Base-by-base conservation (phyloP, 2,329 filamentous ascomycete genomes). In the Arthrobotrys musiformis region DNA sequence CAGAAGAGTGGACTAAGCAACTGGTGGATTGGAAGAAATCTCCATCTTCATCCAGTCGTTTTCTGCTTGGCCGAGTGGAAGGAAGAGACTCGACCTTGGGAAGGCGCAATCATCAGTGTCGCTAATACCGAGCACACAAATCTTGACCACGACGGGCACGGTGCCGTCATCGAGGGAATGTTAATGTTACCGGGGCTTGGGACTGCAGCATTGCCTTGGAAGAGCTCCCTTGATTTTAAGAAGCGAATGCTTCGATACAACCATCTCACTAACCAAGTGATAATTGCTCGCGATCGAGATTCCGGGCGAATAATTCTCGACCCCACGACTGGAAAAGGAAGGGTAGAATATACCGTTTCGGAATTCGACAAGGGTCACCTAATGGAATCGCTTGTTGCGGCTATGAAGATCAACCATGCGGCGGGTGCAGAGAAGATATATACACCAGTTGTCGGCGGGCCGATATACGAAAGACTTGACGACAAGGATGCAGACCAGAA, bases 351-450 rank as follows among this genome's bases (percentile, higher is more conserved):
- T 84, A 88, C 87, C 0, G 85, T 89, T 0, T 93, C 90, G 19
- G 85, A 86, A 19, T 91, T 91, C 81, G 94, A 97, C 84, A 87
- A 90, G 60, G 87, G 87, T 28, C 88, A 93, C 83, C 88, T 91
- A 24, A 83, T 94, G 17, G 89, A 93, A 82, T 93, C 92, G 7
- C 81, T 93, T 5, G 82, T 94, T 58, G 92, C 89, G 1, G 85
- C 91, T 1, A 90, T 91, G 35, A 93, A 93, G 82, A 90, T 97
- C 44, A 89, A 90, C 78, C 94, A 93, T 82, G 88, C 93, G 52
- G 87, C 89, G 44, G 93, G 93, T 24, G 94, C 94, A 0, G 86
- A 85, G n/a, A 93, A 97, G 83, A 94, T 97, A 81, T 88, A 90
- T 81, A 86, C 90, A 0, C 85, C 86, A 2, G 86, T 92, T 19